These are phyloP conservation scores for peach (Prunus persica) DNA, from an alignment of 306 rosid genomes.

Conservation along the genomic window DNA sequence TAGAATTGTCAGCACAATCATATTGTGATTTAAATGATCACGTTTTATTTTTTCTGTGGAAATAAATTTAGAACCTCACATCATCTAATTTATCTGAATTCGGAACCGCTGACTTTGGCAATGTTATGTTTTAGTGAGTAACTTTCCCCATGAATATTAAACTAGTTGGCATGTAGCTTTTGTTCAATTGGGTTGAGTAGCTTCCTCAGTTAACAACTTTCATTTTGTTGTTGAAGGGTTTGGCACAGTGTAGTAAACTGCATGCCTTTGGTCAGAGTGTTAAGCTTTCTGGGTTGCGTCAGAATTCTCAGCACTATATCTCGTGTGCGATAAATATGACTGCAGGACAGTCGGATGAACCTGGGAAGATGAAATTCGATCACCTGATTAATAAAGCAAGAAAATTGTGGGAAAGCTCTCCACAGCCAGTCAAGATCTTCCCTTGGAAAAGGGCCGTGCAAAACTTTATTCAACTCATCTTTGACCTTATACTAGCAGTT, in stretches of 20 bases:
- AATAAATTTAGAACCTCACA: not conserved
- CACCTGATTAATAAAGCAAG: slow-evolving; percentile 39
- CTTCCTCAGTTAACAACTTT: not conserved
- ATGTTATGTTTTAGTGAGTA: not conserved
- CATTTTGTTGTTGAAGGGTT: slow-evolving; percentile 29
- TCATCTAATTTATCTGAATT: not conserved
- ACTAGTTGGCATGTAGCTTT: not conserved
- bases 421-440: slow-evolving; percentile 75
- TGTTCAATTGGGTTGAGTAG: not conserved
- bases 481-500: slow-evolving; percentile 64
- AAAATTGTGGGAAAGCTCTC: slow-evolving; percentile 74
- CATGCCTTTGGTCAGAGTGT: slow-evolving; percentile 23
- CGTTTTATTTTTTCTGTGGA: not conserved
- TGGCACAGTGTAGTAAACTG: slow-evolving; percentile 22
- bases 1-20: not conserved
- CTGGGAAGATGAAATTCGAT: slow-evolving; percentile 39
- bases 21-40: not conserved
- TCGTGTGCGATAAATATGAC: slow-evolving; percentile 62
- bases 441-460: slow-evolving; percentile 69
- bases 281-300: slow-evolving; percentile 32
- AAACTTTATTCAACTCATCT: slow-evolving; percentile 65
- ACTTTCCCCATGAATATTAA: not conserved
- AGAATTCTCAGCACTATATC: slow-evolving; percentile 30
- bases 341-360: slow-evolving; percentile 60
- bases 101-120: not conserved